Conservation (phyloP, 208 protist genomes). For the Spongospora subterranea region DNA sequence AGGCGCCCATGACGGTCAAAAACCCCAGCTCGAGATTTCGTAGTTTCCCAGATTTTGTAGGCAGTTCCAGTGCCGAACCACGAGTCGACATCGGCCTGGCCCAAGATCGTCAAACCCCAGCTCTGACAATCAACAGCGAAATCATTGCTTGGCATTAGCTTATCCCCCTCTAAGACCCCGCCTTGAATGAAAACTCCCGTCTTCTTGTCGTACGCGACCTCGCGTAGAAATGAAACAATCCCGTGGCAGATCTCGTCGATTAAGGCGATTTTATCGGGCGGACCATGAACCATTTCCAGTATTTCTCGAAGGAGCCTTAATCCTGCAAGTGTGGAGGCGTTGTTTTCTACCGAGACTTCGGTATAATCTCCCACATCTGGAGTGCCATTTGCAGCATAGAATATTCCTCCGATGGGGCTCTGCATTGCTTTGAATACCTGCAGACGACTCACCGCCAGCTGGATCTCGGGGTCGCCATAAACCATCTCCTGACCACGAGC, state of each 20-base stretch:
- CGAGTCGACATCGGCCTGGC: slow-evolving; percentile 9
- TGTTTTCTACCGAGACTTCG: slow-evolving; percentile 49
- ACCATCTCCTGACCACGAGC: background rate
- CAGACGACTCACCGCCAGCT: slow-evolving; percentile 11
- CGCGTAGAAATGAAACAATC: background rate
- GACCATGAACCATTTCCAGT: background rate
- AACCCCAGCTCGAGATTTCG: background rate
- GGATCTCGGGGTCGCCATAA: slow-evolving; percentile 30
- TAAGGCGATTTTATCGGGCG: background rate
- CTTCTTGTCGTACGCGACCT: slow-evolving; percentile 3
- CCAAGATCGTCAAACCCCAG: slow-evolving; percentile 18
- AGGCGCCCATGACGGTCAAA: background rate
- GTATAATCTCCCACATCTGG: background rate
- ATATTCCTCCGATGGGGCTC: background rate
- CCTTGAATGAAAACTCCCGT: slow-evolving; percentile 1
- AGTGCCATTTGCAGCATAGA: slow-evolving; percentile 15
- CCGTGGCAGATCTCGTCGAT: slow-evolving; percentile 31
- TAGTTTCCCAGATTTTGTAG: background rate
- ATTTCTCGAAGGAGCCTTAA: slow-evolving; percentile 17
- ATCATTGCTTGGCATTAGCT: background rate
- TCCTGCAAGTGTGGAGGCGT: background rate
- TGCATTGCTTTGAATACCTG: slow-evolving; percentile 38
- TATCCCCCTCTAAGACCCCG: background rate
- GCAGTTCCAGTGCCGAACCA: slow-evolving; percentile 30
- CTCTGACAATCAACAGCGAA: slow-evolving; percentile 32